phyloP scores from a whole-genome alignment of 495 filamentous ascomycete species.

The Umbilicaria muhlenbergii region DNA sequence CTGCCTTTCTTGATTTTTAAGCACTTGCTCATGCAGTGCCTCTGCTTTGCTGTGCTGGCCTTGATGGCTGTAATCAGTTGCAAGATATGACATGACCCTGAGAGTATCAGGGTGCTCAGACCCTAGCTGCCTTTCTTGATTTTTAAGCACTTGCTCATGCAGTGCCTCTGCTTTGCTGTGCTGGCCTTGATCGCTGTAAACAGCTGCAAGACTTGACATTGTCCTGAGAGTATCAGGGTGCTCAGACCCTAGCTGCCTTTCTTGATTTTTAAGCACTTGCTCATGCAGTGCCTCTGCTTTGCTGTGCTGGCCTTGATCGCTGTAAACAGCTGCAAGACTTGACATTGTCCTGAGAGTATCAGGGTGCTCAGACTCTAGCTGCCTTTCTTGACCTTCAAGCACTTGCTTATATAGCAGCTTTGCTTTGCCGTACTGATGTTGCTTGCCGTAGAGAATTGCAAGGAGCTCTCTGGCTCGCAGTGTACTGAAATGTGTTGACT shows the following conservation, averaged over 20 bases:
- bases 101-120: conserved; percentile 12
- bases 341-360: conserved; percentile 1
- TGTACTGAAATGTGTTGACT: too few species aligned
- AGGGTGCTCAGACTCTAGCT: neutral
- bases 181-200: conserved; percentile 1
- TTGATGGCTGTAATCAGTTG: neutral
- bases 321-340: conserved; percentile 1
- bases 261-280: neutral
- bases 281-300: conserved; percentile 1
- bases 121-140: conserved; percentile 9
- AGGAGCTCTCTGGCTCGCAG: too few species aligned
- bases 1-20: conserved; percentile 10
- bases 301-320: neutral
- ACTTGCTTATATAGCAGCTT: conserved; percentile 5
- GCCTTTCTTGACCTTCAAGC: neutral
- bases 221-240: conserved; percentile 9
- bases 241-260: conserved; percentile 1
- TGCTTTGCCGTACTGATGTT: conserved; percentile 10
- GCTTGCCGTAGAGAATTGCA: neutral
- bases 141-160: conserved; percentile 8
- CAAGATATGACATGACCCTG: conserved; percentile 7
- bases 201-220: conserved; percentile 4
- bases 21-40: neutral
- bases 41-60: conserved; percentile 1
- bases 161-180: conserved; percentile 10